These are phyloP conservation scores for Angophora floribunda DNA, from an alignment of 345 rosid species.

Conservation along the genomic window DNA sequence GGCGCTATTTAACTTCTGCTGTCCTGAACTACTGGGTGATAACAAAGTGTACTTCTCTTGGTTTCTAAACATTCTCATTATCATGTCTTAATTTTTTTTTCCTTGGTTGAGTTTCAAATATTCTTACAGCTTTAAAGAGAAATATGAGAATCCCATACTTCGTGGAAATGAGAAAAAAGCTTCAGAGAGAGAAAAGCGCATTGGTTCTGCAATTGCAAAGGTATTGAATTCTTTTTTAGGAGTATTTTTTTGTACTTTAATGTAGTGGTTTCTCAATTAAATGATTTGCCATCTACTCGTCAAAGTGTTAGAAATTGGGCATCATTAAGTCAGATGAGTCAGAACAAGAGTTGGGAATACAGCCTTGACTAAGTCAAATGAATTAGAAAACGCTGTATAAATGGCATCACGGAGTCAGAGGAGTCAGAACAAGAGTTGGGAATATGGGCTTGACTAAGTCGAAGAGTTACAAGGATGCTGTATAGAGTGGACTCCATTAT, in stretches of 20 bases:
- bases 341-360: background rate
- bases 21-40: slow-evolving; percentile 84
- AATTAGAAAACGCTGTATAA: background rate
- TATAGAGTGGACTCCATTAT: background rate
- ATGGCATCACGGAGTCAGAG: background rate
- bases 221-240: slow-evolving; percentile 15
- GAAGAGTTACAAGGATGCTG: background rate
- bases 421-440: background rate
- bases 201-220: slow-evolving; percentile 93
- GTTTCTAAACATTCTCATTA: background rate
- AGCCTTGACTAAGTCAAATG: background rate
- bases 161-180: slow-evolving; percentile 93
- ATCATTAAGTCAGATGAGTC: background rate
- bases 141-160: slow-evolving; percentile 64
- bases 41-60: slow-evolving; percentile 49
- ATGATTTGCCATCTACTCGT: background rate
- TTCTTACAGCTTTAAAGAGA: slow-evolving; percentile 71
- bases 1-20: slow-evolving; percentile 93
- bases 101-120: slow-evolving; percentile 1
- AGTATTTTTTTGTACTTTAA: background rate
- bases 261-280: background rate
- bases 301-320: background rate
- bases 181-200: slow-evolving; percentile 76
- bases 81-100: slow-evolving; percentile 4
- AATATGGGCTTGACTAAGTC: background rate